A percentile compares a stretch with the other conserved stretches of the same genome.
phyloP scores from a whole-genome alignment of 345 rosid genomes.

The Salix koriyanagi region DNA sequence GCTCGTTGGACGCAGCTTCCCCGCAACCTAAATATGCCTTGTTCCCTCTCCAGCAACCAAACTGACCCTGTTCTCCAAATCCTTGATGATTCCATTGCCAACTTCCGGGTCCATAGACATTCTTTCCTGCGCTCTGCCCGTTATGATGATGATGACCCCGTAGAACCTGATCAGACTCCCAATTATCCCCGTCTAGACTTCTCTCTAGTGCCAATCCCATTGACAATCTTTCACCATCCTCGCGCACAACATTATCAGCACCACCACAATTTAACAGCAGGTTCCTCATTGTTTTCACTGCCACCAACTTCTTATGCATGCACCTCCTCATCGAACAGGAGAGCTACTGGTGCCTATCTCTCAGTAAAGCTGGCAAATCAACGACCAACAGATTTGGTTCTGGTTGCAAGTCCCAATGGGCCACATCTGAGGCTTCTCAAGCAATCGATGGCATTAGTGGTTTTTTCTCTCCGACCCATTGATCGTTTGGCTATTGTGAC shows the following conservation, averaged over 20 bases:
- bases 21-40: conserved; percentile 51
- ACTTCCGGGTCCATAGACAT: conserved; percentile 65
- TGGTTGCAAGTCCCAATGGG: conserved; percentile 74
- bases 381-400: conserved; percentile 59
- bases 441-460: conserved; percentile 78
- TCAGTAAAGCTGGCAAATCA: conserved; percentile 56
- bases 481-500: conserved; percentile 82
- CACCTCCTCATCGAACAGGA: conserved; percentile 26
- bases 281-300: conserved; percentile 28
- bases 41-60: conserved; percentile 47
- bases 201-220: conserved; percentile 44
- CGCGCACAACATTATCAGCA: conserved; percentile 14
- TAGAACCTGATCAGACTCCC: conserved; percentile 46
- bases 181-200: conserved; percentile 51
- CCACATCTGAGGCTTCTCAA: conserved; percentile 74
- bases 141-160: conserved; percentile 80
- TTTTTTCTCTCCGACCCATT: conserved; percentile 61
- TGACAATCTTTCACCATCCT: conserved; percentile 32
- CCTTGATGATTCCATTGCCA: conserved; percentile 75
- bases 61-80: conserved; percentile 62
- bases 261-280: conserved; percentile 7
- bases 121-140: conserved; percentile 72
- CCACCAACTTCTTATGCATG: conserved; percentile 25
- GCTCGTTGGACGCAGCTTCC: conserved; percentile 93
- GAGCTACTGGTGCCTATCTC: conserved; percentile 46